Conservation (phyloP, 2,329 filamentous ascomycete species). For the Pseudocercospora musae region DNA sequence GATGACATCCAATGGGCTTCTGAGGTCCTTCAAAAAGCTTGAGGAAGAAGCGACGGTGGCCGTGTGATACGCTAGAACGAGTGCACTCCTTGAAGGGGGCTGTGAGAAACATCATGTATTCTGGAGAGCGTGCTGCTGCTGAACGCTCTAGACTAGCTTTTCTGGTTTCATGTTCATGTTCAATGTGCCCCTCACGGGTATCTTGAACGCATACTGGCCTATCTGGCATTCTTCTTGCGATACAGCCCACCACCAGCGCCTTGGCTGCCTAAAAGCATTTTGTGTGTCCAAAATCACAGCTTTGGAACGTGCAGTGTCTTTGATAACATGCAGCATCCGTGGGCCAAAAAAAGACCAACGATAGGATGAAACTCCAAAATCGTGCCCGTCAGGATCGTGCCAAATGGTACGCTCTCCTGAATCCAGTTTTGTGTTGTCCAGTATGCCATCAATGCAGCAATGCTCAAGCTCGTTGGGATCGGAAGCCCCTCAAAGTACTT, state of each 20-base stretch:
- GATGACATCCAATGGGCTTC: neutral
- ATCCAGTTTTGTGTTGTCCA: constrained; percentile 82
- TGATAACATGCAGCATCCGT: constrained; percentile 92
- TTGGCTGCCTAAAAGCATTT: neutral
- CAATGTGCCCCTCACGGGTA: neutral
- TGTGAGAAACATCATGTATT: neutral
- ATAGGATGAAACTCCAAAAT: constrained; percentile 79
- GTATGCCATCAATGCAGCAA: constrained; percentile 82
- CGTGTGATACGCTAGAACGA: neutral
- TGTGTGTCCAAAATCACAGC: constrained; percentile 42
- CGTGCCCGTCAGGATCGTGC: constrained; percentile 64
- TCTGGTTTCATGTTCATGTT: neutral
- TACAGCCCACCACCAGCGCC: neutral
- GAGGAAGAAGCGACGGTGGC: neutral
- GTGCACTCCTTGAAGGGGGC: neutral
- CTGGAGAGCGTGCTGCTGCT: neutral
- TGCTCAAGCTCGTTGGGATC: constrained; percentile 81
- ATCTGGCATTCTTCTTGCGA: neutral
- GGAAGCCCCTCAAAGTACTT: constrained; percentile 96
- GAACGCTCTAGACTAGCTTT: neutral
- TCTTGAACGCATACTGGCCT: neutral
- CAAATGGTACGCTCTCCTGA: constrained; percentile 72
- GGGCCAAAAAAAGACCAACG: constrained; percentile 75
- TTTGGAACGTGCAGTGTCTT: constrained; percentile 95
- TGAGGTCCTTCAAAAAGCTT: neutral